Base-by-base conservation (phyloP, 2,329 filamentous ascomycete species). In the Hypoxylon sp. region DNA sequence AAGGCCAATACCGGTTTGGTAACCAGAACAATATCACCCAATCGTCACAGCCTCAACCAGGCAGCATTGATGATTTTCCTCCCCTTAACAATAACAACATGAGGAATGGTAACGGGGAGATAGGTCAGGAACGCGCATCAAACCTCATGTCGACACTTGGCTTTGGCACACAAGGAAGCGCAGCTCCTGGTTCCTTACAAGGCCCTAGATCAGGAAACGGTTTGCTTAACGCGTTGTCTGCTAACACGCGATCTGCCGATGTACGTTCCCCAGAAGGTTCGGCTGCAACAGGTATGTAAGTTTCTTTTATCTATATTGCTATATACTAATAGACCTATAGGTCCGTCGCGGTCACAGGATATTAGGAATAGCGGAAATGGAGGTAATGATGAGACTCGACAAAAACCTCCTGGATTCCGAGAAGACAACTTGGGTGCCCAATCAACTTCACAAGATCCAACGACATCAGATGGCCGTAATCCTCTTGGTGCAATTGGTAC, bases 161-260 rank as follows among this genome's bases (percentile, higher is more conserved):
- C 5, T 89, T 90, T 66, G 84, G 83, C 44, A 79, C 83, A 22
- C 86, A 85, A 70, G 80, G 79, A 24, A 80, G 80, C 54, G 77
- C 80, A 3, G 71, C 82, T 66, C 77, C 79, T 46, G 75, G 77
- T 44, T 70, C 81, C 19, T 75, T 81, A 58, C 82, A 82, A 62
- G 78, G 79, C 44, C 84, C 80, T 63, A 81, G 87, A 61, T 77
- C 78, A 19, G 88, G 85, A 11, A 91, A 91, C 74, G 88, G 88
- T 8, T 81, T 91, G 42, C 79, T 91, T 50, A 91, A 89, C 74
- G 89, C 88, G 3, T 79, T 91, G n/a, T 89, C 88, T 47, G 87
- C 87, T 4, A 90, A 86, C 69, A 85, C 80, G 63, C 82, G 87
- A 59, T 78, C 83, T 37, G 79, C 80, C 48, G 85, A 89, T 51